A percentile compares a stretch with the other conserved stretches of the same genome.
Evolutionary conservation across 345 rosid genomes (phyloP).

Genomic region (Ailanthus altissimus): DNA sequence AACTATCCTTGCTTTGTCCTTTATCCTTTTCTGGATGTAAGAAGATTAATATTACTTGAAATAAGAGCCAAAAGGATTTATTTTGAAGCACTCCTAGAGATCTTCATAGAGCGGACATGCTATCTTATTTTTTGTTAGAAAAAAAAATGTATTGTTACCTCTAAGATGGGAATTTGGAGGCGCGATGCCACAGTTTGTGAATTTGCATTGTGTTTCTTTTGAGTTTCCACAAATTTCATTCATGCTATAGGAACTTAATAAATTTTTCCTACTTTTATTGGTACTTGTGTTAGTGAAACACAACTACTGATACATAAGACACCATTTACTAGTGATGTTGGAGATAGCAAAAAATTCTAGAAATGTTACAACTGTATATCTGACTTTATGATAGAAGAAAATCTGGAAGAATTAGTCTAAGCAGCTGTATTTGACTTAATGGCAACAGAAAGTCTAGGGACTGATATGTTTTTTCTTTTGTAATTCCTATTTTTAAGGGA

Average conservation of each 20-base stretch:
- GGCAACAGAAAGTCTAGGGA: no score
- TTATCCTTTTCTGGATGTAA: not conserved
- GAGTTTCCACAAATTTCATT: not conserved
- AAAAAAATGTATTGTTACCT: not conserved
- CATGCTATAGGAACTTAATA: not conserved
- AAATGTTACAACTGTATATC: no score
- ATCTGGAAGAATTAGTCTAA: no score
- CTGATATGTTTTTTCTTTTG: no score
- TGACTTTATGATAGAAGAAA: no score
- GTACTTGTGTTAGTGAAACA: not conserved
- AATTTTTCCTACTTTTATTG: not conserved
- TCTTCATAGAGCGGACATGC: not conserved
- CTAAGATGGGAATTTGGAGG: not conserved
- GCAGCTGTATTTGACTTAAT: no score
- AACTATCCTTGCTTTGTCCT: not conserved
- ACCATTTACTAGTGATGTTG: not conserved
- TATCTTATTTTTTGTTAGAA: not conserved
- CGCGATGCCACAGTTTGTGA: not conserved
- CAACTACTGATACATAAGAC: not conserved
- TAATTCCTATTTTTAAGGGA: no score
- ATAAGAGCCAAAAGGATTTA: not conserved
- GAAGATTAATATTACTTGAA: not conserved
- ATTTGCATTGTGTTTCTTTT: not conserved
- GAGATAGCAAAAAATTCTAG: no score
- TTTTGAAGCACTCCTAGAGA: not conserved